A percentile compares a stretch with the other conserved stretches of the same genome.
Evolutionary conservation across 805 yeast species (phyloP).

Genomic region (Ogataea trehaloabstinens): DNA sequence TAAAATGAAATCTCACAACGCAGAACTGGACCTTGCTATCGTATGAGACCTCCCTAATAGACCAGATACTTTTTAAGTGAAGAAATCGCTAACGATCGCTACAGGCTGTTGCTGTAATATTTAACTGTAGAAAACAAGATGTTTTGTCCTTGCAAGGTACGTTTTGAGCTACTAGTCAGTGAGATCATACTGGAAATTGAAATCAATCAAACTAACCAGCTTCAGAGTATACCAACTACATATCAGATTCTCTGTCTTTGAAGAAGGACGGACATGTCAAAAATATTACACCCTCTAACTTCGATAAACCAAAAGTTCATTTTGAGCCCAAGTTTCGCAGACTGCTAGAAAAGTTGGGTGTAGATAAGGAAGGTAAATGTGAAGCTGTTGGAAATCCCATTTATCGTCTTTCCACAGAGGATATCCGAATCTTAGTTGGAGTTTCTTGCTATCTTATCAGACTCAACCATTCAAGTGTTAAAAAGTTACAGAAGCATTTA

Average conservation of each 20-base stretch:
- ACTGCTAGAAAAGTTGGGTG: conserved; percentile 10
- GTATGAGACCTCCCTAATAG: conserved; percentile 4
- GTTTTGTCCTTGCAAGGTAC: conserved; percentile 7
- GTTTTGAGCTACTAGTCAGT: background rate
- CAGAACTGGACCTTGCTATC: conserved; percentile 13
- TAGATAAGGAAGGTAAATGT: conserved; percentile 8
- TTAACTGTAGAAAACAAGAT: conserved; percentile 9
- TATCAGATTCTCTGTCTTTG: no score
- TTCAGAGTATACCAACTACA: no score
- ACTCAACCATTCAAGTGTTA: conserved; percentile 7
- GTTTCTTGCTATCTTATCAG: conserved; percentile 9
- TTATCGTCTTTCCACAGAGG: conserved; percentile 6
- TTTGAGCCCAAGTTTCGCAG: conserved; percentile 5
- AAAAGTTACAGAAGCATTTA: conserved; percentile 7
- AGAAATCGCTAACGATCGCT: background rate
- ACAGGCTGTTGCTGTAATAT: conserved; percentile 11
- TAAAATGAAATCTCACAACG: background rate
- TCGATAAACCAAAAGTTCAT: background rate
- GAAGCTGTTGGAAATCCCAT: conserved; percentile 3
- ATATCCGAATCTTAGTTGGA: conserved; percentile 3
- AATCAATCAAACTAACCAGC: no score
- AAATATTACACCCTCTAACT: no score
- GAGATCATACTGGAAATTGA: background rate
- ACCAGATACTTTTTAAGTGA: background rate
- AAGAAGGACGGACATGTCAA: no score